These are phyloP conservation scores for Nyctanthes arbortristis DNA, from an alignment of 257 asterid species.

Conservation along the genomic window DNA sequence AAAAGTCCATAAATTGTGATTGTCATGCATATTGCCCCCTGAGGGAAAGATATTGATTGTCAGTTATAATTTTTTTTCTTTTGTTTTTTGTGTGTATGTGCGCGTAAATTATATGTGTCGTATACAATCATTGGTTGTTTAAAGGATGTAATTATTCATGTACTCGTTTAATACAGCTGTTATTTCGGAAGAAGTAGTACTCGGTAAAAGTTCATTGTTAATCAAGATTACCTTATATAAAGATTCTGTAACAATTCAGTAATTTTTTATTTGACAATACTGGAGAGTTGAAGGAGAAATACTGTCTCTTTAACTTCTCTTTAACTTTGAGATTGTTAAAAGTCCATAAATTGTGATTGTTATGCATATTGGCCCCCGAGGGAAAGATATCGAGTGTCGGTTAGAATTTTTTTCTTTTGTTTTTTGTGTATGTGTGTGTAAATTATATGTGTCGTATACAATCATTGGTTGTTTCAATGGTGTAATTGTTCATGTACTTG, in stretches of 20 bases:
- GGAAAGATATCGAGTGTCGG: not conserved
- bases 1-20: not conserved
- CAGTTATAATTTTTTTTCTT: too few relatives aligned
- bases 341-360: not conserved
- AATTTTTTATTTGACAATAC: too few relatives aligned
- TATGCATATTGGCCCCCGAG: not conserved
- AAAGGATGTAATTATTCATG: not conserved
- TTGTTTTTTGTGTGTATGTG: too few relatives aligned
- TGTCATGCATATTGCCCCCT: not conserved
- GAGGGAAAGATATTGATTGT: not conserved
- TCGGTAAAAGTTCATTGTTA: not conserved
- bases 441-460: too few relatives aligned
- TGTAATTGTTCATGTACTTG: not conserved
- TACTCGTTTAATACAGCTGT: not conserved
- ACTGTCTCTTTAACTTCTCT: not conserved
- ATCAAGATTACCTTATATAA: not conserved
- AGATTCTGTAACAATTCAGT: too few relatives aligned
- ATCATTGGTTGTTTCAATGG: too few relatives aligned
- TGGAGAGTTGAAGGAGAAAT: not conserved
- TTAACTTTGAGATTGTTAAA: slow-evolving; percentile 3
- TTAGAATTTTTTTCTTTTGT: too few relatives aligned
- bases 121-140: too few relatives aligned
- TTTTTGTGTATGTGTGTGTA: too few relatives aligned
- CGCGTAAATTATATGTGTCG: too few relatives aligned
- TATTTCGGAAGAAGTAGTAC: not conserved